A percentile compares a stretch with the other conserved stretches of the same genome.
Conservation (phyloP, 2,329 filamentous ascomycete genomes). For the Madurella mycetomatis region DNA sequence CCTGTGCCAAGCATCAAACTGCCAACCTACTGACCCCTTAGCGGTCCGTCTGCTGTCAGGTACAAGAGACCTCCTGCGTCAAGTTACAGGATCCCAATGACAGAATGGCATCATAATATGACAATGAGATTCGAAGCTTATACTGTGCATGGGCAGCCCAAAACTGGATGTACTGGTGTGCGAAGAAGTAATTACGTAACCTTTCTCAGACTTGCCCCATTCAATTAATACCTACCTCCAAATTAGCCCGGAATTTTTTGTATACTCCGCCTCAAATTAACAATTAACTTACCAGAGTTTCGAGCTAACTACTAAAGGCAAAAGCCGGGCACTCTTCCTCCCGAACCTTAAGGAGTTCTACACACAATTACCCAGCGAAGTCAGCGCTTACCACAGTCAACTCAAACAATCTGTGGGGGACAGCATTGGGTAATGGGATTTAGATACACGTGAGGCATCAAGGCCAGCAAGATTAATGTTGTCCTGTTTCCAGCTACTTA, state of each 20-base stretch:
- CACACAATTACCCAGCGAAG: slow-evolving; percentile 11
- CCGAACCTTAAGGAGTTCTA: slow-evolving; percentile 8
- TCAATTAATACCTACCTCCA: too few species aligned
- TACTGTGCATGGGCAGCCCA: not conserved
- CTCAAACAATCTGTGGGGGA: slow-evolving; percentile 8
- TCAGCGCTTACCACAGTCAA: slow-evolving; percentile 13
- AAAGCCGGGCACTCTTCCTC: slow-evolving; percentile 9
- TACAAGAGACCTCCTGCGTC: not conserved
- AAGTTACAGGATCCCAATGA: not conserved
- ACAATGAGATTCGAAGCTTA: not conserved
- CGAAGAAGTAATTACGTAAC: too few species aligned
- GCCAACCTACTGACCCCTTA: not conserved
- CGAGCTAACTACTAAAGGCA: not conserved
- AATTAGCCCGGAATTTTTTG: too few species aligned
- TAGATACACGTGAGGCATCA: slow-evolving; percentile 4
- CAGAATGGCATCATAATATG: not conserved
- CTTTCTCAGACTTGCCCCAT: too few species aligned
- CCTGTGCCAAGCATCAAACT: too few species aligned
- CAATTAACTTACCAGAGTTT: not conserved
- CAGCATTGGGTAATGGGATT: slow-evolving; percentile 17
- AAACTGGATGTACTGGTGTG: too few species aligned
- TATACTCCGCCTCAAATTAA: too few species aligned
- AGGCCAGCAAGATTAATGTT: slow-evolving; percentile 11
- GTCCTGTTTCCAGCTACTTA: slow-evolving; percentile 12
- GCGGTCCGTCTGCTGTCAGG: not conserved